phyloP scores from a whole-genome alignment of 2,329 filamentous ascomycete species.

The Ustilaginoidea virens region DNA sequence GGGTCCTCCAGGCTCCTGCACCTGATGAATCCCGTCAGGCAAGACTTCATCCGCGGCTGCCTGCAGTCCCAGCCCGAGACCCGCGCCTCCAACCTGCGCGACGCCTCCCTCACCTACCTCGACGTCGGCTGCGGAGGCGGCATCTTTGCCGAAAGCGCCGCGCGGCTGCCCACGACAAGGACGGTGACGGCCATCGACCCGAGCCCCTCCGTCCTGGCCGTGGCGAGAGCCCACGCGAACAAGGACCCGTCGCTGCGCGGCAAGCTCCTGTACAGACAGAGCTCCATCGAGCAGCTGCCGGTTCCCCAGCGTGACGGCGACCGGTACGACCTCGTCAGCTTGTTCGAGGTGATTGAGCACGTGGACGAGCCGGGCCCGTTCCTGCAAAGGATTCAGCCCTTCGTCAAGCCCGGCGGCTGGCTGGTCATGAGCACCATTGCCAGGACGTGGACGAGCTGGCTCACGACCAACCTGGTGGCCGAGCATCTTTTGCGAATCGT shows the following conservation, averaged over 20 bases:
- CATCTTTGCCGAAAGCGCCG: slow-evolving; percentile 84
- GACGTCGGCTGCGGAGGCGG: slow-evolving; percentile 93
- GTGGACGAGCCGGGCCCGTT: slow-evolving; percentile 64
- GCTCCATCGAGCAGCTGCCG: slow-evolving; percentile 56
- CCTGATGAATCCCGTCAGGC: slow-evolving; percentile 93
- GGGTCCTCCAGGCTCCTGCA: slow-evolving; percentile 85
- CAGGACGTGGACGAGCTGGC: slow-evolving; percentile 73
- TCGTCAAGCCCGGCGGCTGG: slow-evolving; percentile 86
- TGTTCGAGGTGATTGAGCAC: slow-evolving; percentile 95
- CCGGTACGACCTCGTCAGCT: slow-evolving; percentile 63
- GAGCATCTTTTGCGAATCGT: slow-evolving; percentile 82
- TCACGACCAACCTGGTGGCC: slow-evolving; percentile 83
- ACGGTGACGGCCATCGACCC: slow-evolving; percentile 68
- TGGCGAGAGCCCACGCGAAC: slow-evolving; percentile 62
- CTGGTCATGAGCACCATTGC: slow-evolving; percentile 86
- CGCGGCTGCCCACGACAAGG: slow-evolving; percentile 45
- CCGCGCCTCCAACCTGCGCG: slow-evolving; percentile 11
- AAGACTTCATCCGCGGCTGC: slow-evolving; percentile 76
- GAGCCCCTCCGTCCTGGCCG: slow-evolving; percentile 52
- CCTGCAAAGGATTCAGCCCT: slow-evolving; percentile 52
- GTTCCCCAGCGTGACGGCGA: slow-evolving; percentile 20
- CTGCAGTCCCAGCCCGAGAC: slow-evolving; percentile 34
- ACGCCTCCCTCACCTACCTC: slow-evolving; percentile 47
- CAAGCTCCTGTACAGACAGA: slow-evolving; percentile 59
- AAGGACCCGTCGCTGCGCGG: slow-evolving; percentile 51